A percentile compares a stretch with the other conserved stretches of the same genome.
phyloP scores from a whole-genome alignment of 2,329 filamentous ascomycete species.

The Pestalotiopsis sp. region DNA sequence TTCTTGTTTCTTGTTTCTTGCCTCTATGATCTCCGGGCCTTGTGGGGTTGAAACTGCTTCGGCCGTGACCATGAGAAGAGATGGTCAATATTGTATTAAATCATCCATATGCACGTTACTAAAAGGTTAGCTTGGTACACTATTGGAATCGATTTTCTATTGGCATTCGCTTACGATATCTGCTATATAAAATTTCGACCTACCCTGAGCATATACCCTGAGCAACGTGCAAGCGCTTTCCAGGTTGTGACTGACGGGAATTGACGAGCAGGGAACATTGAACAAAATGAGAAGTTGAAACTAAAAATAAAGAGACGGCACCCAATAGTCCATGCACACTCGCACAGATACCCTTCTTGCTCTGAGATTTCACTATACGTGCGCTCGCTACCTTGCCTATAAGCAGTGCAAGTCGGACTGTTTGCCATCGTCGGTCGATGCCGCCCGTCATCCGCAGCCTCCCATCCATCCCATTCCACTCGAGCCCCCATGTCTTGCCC shows the following conservation, averaged over 20 bases:
- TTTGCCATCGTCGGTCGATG: constrained; percentile 4
- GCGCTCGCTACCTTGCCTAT: not conserved
- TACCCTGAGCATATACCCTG: too few species aligned
- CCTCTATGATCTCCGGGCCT: not conserved
- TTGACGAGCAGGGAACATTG: too few species aligned
- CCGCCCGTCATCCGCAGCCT: not conserved
- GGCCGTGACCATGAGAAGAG: not conserved
- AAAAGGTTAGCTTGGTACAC: not conserved
- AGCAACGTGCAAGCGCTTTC: not conserved
- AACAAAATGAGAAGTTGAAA: not conserved
- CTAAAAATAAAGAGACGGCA: not conserved
- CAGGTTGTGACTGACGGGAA: too few species aligned
- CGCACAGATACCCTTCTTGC: not conserved
- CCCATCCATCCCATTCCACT: not conserved
- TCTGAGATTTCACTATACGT: not conserved
- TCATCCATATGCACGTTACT: not conserved
- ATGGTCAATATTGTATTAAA: not conserved
- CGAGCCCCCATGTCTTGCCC: not conserved
- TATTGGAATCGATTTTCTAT: not conserved
- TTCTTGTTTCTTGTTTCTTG: not conserved
- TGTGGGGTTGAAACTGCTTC: not conserved
- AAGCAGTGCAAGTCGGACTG: not conserved
- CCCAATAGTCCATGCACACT: not conserved
- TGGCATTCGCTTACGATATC: not conserved
- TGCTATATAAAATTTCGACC: too few species aligned